Evolutionary conservation across 208 protist species (phyloP), one percentile per base, ranked within the genome.

Genomic region (Naegleria fowleri): DNA sequence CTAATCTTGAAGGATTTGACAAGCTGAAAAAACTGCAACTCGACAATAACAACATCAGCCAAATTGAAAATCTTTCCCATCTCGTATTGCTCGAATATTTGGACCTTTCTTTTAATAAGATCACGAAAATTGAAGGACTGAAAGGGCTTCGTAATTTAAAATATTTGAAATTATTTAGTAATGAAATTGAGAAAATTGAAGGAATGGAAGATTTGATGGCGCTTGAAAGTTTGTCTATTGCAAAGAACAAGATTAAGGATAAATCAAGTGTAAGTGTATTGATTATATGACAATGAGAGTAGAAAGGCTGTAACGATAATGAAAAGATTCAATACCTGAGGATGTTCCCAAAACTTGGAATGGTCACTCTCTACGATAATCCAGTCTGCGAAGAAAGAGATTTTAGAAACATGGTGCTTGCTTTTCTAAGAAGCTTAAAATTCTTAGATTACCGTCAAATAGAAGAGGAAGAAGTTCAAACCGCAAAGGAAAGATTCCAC

Each of bases 231-330:
- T 87, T 87, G 13, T 87, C 83, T 1, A 87, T 87, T 52, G 83
- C 83, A 11, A 87, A 87, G 29, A 87, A 87, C 40, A 40, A 87
- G 25, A 87, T 87, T 87, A 87, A 51, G 15, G 83, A 87, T 48
- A 87, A 87, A 38, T 22, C 15, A 51, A 87, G 41, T 51, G 39
- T 84, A 41, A 84, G 76, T 84, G 39, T 5, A 19, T 84, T n/a
- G n/a, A n/a, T n/a, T n/a, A n/a, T n/a, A n/a, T n/a, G n/a, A 75
- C 16, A 29, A 29, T 75, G 22, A 29, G 58, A 29, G 58, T 75
- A 29, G 58, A 29, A 29, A 13, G n/a, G n/a, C n/a, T n/a, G n/a
- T n/a, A n/a, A n/a, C n/a, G n/a, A n/a, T n/a, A n/a, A 33, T 33
- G 16, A 40, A 84, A 41, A 84, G 76, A 84, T 87, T 11, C 15